Evolutionary conservation across 129 eudicot species (phyloP).

Genomic region (Artemisia argyi): DNA sequence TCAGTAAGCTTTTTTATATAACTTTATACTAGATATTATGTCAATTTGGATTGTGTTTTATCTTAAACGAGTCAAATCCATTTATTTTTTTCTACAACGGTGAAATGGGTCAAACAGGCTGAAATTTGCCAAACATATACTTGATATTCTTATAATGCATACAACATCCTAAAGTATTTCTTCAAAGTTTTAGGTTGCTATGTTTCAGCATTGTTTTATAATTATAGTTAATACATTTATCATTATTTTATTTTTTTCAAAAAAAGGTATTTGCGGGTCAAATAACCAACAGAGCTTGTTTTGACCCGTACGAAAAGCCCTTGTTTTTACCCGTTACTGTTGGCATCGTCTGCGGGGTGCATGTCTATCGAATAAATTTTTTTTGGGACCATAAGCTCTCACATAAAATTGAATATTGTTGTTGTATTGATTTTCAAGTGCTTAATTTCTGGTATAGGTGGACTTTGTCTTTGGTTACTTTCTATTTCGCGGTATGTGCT

Average conservation of each 20-base stretch:
- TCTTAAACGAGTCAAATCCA: neutral
- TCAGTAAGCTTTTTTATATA: conserved; percentile 57
- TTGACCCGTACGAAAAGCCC: neutral
- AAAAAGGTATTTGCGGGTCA: neutral
- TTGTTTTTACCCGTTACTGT: neutral
- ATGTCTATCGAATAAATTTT: neutral
- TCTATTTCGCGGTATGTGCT: conserved; percentile 80
- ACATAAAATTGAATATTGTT: neutral
- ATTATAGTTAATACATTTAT: neutral
- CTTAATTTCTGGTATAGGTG: conserved; percentile 51
- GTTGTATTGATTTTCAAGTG: neutral
- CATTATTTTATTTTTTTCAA: neutral
- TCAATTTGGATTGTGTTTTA: neutral
- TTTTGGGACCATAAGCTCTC: neutral
- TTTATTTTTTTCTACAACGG: neutral
- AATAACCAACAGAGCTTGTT: neutral
- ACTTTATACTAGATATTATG: neutral
- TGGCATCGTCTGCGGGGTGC: neutral
- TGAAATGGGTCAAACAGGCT: neutral
- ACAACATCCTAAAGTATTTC: neutral
- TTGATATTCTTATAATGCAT: neutral
- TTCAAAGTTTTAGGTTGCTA: neutral
- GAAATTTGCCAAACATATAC: neutral
- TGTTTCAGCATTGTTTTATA: neutral
- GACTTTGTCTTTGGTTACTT: conserved; percentile 73